Base-by-base conservation (phyloP, 176 grass and related monocot genomes). In the Typha latifolia region DNA sequence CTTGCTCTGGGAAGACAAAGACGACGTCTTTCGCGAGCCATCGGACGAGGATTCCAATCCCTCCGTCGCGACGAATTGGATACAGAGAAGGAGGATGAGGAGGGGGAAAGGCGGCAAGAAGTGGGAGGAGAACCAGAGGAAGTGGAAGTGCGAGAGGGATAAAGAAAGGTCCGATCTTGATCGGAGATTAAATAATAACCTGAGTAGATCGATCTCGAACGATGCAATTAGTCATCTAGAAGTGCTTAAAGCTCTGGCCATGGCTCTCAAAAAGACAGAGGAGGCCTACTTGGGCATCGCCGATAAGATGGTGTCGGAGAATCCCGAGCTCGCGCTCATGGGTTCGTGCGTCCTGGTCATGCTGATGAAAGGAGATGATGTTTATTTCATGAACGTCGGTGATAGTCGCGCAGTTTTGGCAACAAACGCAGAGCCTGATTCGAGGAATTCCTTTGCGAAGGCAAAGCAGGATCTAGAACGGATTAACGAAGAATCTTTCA, bases 331-430 rank as follows among this genome's bases (percentile, higher is more conserved):
- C 2, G 89, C 85, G 13, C 80, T 99, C 49, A 99, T 99, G 94
- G 89, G 94, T 21, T 99, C 94, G 3, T 99, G 94, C 43, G 85
- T 99, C 10, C 75, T 99, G 0, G 86, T 83, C 37, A 91, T 89
- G 77, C 74, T 99, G 0, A 78, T 99, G 83, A 93, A 90, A 75
- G 94, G 94, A 2, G 94, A 99, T 21, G 83, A 99, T 63, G 80
- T 99, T 59, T 99, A 99, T 64, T n/a, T 99, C 61, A 85, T 99
- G 94, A 92, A 89, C 70, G 94, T 99, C 2, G 94, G 94, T 1
- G 94, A 99, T 34, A 99, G 94, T 79, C 78, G 94, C 12, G 94
- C 94, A 8, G 79, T 99, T 68, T 62, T 99, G 53, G 94, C 89
- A 8, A 83, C 82, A n/a, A 63, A 74, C 24, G 16, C 62, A 0